These are phyloP conservation scores for Colletotrichum chlorophyti DNA, from an alignment of 2,329 filamentous ascomycete species.

Conservation along the genomic window DNA sequence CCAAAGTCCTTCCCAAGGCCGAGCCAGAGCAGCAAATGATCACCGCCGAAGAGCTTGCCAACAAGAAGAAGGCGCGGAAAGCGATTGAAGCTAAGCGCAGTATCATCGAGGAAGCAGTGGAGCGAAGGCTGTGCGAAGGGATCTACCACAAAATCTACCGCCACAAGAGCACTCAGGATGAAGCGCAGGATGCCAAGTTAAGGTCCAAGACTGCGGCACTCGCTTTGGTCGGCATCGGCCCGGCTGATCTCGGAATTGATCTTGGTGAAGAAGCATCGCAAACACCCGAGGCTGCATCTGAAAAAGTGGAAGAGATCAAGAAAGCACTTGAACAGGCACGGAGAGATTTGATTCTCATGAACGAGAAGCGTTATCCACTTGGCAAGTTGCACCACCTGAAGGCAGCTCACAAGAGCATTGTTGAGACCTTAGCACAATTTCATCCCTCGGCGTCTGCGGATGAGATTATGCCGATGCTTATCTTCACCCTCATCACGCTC, in stretches of 20 bases:
- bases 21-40: conserved; percentile 81
- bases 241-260: conserved; percentile 84
- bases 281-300: conserved; percentile 62
- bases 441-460: conserved; percentile 88
- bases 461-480: conserved; percentile 95
- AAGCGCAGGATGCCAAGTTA: conserved; percentile 92
- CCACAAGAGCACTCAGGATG: conserved; percentile 89
- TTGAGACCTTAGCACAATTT: conserved; percentile 78
- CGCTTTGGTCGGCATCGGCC: conserved; percentile 87
- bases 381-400: conserved; percentile 92
- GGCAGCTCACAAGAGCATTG: conserved; percentile 89
- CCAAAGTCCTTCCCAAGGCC: conserved; percentile 48
- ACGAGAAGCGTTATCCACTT: conserved; percentile 83
- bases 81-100: conserved; percentile 78
- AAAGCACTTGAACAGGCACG: conserved; percentile 76
- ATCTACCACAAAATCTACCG: conserved; percentile 90
- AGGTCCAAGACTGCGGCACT: conserved; percentile 93
- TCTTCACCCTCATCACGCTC: conserved; percentile 92
- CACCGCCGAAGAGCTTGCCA: conserved; percentile 82
- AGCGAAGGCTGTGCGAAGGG: conserved; percentile 82
- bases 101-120: conserved; percentile 88
- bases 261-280: conserved; percentile 63
- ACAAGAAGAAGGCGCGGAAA: conserved; percentile 79
- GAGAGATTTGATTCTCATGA: conserved; percentile 79
- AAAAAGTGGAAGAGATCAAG: conserved; percentile 72